Percentiles rank a stretch among this genome's conserved stretches.
phyloP scores from a whole-genome alignment of 2,329 filamentous ascomycete species.

The Lizonia empirigonia region DNA sequence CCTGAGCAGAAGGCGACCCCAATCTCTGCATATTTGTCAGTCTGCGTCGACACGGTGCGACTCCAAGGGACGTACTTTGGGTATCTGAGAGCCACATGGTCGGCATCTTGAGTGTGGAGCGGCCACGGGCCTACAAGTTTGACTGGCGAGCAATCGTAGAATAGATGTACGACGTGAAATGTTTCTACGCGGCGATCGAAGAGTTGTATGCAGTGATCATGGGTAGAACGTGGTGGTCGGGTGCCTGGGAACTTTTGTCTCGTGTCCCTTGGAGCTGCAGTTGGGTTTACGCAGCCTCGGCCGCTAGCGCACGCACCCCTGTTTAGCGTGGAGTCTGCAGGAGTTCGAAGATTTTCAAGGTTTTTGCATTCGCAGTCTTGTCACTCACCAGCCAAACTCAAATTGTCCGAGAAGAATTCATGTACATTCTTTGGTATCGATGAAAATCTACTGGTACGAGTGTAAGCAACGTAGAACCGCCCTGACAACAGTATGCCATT shows the following conservation, averaged over 20 bases:
- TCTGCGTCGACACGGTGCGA: neutral
- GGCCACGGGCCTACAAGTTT: neutral
- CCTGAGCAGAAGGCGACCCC: slow-evolving; percentile 97
- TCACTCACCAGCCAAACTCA: slow-evolving; percentile 10
- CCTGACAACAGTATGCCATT: slow-evolving; percentile 58
- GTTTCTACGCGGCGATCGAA: neutral
- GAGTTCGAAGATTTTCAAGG: slow-evolving; percentile 27
- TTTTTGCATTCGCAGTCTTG: neutral
- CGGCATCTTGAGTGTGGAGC: slow-evolving; percentile 59
- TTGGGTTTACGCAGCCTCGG: slow-evolving; percentile 15
- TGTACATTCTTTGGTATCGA: slow-evolving; percentile 17
- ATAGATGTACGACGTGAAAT: neutral
- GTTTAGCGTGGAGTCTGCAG: slow-evolving; percentile 30
- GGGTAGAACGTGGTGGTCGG: neutral
- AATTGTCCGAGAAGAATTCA: slow-evolving; percentile 12
- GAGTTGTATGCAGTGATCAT: neutral
- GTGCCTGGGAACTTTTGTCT: slow-evolving; percentile 12
- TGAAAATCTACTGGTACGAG: neutral
- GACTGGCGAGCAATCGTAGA: neutral
- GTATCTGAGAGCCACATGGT: slow-evolving; percentile 96
- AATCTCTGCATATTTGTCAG: slow-evolving; percentile 68
- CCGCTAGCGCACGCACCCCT: slow-evolving; percentile 20
- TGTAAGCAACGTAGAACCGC: slow-evolving; percentile 43
- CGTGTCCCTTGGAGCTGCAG: slow-evolving; percentile 12
- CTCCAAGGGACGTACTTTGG: slow-evolving; percentile 72